Evolutionary conservation across 345 rosid species (phyloP), one percentile per base, ranked within the genome.

Genomic region (Populus deltoides): DNA sequence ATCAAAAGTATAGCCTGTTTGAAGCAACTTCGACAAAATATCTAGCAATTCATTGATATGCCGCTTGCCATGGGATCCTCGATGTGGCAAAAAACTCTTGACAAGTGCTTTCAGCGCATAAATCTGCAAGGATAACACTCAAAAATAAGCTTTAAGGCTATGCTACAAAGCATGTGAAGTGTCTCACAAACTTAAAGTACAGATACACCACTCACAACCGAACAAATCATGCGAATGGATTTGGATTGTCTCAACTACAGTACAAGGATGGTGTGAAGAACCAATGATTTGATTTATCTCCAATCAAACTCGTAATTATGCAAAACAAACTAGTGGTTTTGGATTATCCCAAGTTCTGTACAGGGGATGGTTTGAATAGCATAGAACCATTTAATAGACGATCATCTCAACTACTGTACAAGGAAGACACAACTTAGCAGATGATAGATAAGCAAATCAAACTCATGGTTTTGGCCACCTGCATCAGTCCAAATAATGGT

Each of bases 41-140:
- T 71, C 81, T 77, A 93, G 71, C 81, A 95, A 81, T 49, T 81
- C 87, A 81, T 83, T 78, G 62, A 92, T 88, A 78, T 88, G 82
- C 78, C 87, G 69, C 70, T 77, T 83, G 81, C 88, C 83, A 39
- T 73, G 86, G 83, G 85, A 79, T 71, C 94, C 91, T 75, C 57
- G 86, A 83, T 85, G 87, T 49, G 96, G 92, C 89, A 92, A 83
- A 87, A 93, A 93, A 79, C 97, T 89, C 87, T 84, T 93, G 75
- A 90, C 96, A 71, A 95, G 91, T 68, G 90, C 81, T 83, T 92
- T 95, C 68, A 95, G 89, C 76, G 92, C 97, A 88, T 88, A 92
- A 79, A 91, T 88, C 98, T 95, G 93, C 85, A 81, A 74, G 75
- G 69, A 15, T 41, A 70, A 47, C 25, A 24, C n/a, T 22, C 31